Conservation (phyloP, 2,329 filamentous ascomycete species). For the Trichophaea hybrida region DNA sequence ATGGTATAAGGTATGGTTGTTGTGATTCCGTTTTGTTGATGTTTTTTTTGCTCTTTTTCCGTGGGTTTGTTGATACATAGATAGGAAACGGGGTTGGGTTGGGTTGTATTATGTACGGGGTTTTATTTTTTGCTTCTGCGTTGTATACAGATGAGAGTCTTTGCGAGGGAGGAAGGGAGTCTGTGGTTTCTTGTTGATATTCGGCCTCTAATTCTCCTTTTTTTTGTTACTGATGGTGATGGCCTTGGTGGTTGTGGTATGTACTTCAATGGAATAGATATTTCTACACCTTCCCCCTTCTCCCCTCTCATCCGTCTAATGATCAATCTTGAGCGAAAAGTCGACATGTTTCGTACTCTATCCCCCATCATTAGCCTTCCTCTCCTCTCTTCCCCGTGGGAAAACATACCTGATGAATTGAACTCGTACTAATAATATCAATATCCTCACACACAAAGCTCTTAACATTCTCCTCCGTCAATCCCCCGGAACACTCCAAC, state of each 20-base stretch:
- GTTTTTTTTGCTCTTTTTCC: slow-evolving; percentile 10
- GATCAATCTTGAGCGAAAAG: slow-evolving; percentile 81
- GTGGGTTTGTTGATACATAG: slow-evolving; percentile 5
- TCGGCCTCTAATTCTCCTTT: background rate
- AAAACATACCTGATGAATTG: slow-evolving; percentile 63
- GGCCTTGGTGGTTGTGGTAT: background rate
- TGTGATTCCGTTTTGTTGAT: background rate
- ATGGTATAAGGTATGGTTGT: background rate
- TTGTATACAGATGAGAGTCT: background rate
- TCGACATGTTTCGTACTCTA: slow-evolving; percentile 70
- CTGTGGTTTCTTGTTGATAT: background rate
- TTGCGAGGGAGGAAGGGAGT: background rate
- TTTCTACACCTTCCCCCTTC: background rate
- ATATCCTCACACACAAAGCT: slow-evolving; percentile 74
- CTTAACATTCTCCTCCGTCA: slow-evolving; percentile 72
- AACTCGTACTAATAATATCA: slow-evolving; percentile 90
- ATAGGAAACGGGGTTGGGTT: slow-evolving; percentile 5
- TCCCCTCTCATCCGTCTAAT: slow-evolving; percentile 23
- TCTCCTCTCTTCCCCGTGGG: background rate
- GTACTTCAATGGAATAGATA: background rate
- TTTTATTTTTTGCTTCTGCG: background rate
- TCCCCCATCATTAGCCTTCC: slow-evolving; percentile 8
- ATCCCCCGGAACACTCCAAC: slow-evolving; percentile 81
- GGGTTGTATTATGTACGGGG: background rate
- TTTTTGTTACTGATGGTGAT: background rate